Evolutionary conservation across 129 eudicot species (phyloP), one percentile per base, ranked within the genome.

Genomic region (Calendula officinalis): DNA sequence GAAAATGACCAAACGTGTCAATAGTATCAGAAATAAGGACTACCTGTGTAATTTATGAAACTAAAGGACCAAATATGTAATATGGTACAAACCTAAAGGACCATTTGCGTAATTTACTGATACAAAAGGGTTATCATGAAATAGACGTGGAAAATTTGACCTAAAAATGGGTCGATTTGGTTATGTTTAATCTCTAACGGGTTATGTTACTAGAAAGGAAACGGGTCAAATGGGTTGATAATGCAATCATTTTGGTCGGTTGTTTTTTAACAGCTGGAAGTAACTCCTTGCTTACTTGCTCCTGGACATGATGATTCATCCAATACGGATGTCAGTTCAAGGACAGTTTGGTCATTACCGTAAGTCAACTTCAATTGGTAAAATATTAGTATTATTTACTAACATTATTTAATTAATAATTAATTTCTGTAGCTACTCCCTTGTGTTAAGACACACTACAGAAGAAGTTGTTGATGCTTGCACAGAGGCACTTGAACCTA

Each of bases 391-490:
- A 9, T 41, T 22, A 39, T 12, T 9, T 34, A 35, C 30, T 16
- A 52, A 27, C 56, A 22, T 22, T 51, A 13, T 2, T 51, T 56
- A 11, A 5, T 56, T 58, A 5, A 30, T 27, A 60, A 5, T 71
- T 38, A 37, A 64, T 68, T 22, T 15, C 57, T 45, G 30, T 77
- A 86, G 97, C 60, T 90, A 86, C 67, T 90, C 97, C 39, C 85
- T 90, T 67, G 95, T 90, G 48, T 81, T 90, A 57, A 90, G 97
- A 76, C 97, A 90, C 78, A 90, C 97, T 37, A 86, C 95, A 15
- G 95, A 90, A 83, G 97, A 90, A 84, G 95, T 90, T 50, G 80
- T 90, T 62, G 95, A 85, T 74, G 97, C 97, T 35, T 90, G 97
- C 76, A 60, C 72, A 22, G 95, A 90, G 71, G 95, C 95, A 32